Evolutionary conservation across 352 stramenopile species (phyloP), one percentile per base, ranked within the genome.

Genomic region (Globisporangium orthogonon): DNA sequence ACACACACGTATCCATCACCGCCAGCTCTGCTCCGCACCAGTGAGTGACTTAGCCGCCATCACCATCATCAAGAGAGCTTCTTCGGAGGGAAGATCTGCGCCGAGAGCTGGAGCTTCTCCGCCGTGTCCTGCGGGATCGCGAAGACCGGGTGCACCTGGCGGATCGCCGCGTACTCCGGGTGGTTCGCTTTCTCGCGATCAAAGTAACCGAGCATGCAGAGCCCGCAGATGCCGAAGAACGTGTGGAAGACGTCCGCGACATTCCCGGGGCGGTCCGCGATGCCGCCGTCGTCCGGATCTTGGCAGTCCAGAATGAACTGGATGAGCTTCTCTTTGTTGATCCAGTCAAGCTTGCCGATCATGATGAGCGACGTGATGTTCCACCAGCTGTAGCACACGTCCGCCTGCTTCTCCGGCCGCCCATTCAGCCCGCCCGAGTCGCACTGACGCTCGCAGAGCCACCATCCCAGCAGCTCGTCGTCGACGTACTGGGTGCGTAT

Each of bases 371-470:
- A 93, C 57, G 91, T 96, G 45, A 99, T 88, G 72, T 98, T 98
- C 97, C 97, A 99, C 97, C 97, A 99, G 57, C 90, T 98, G 72
- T 99, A 99, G 73, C 97, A 99, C 46, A 99, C 96, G 73, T 99
- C 97, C 0, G 97, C 94, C 62, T 99, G 97, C 83, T 99, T 99
- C 78, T 99, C 97, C 0, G 97, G 97, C 41, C 97, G 77, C 7
- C 97, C 97, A 67, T 99, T 99, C 30, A 95, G 69, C 7, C 86
- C 83, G 33, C 83, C 84, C 10, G 83, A 95, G 72, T 99, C 97
- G 70, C 96, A 98, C 70, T 99, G 97, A 47, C 97, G 81, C 73
- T 99, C 96, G 53, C 89, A 95, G 13, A 99, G 83, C 96, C 96
- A 99, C 95, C 96, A 98, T 1, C 87, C 89, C 3, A 99, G 78